Evolutionary conservation across 495 filamentous ascomycete species (phyloP), one percentile per base, ranked within the genome.

Genomic region (Podospora pseudopauciseta): DNA sequence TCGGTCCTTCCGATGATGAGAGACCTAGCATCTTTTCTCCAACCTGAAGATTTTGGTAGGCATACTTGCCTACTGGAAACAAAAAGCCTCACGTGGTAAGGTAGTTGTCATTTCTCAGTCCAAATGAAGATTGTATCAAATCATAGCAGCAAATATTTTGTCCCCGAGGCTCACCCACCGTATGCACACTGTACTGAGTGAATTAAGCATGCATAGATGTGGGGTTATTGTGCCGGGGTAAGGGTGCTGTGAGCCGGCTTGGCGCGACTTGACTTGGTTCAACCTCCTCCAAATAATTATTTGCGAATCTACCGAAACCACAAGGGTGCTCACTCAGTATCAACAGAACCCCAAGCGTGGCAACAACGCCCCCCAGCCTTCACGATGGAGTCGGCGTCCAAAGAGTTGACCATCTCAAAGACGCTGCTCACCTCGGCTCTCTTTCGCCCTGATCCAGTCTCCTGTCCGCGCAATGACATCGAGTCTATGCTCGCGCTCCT

Each of bases 401-500:
- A 91, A 75, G 87, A 91, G 78, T 82, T 96, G 67, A 90, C 88
- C 62, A 90, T 96, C 71, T 89, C 92, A 66, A 94, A 92, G 79
- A 90, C 91, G 19, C 89, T 92, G 20, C 87, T 97, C 64, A 85
- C 89, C 11, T 91, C 90, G 11, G 84, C 86, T 18, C 86, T 96
- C 16, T 83, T 96, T 34, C 87, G 90, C 58, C 86, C 91, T 19
- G 91, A 96, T 80, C 91, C 91, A 19, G 82, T 82, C 6, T 83
- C 91, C 6, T 85, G 93, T 28, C 76, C 89, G 27, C 85, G 87
- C 76, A 85, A 91, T 74, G 89, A 92, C 65, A 91, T 96, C 82
- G 80, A 87, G 67, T 75, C 84, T 53, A 92, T 95, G 73, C 89
- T 93, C 77, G 72, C 80, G 66, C 80, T 86, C 61, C 84, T 97